These are phyloP conservation scores for Iris macrosiphon DNA, from an alignment of 106 monocot species.

Conservation along the genomic window DNA sequence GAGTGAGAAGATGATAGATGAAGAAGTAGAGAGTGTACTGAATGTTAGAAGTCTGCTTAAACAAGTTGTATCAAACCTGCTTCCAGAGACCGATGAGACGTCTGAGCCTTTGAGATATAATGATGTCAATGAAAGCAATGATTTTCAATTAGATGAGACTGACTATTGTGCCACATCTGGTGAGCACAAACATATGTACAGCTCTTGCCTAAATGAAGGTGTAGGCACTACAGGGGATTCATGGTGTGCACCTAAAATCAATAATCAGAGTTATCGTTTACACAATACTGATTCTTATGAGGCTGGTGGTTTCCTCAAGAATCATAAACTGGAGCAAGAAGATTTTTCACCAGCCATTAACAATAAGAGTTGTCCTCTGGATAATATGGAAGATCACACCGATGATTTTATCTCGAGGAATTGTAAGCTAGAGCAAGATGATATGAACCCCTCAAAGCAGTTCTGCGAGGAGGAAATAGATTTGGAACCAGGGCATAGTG, in stretches of 20 bases:
- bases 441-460: too few species aligned
- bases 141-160: slow-evolving; percentile 40
- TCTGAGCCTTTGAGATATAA: slow-evolving; percentile 10
- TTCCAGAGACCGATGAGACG: slow-evolving; percentile 16
- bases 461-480: too few species aligned
- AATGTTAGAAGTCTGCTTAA: slow-evolving; percentile 55
- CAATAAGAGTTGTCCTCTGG: not conserved
- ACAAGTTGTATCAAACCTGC: slow-evolving; percentile 21
- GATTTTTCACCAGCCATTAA: too few species aligned
- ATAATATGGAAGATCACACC: not conserved
- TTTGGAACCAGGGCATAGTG: not conserved
- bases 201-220: slow-evolving; percentile 19
- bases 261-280: not conserved
- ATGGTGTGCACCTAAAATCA: not conserved
- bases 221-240: slow-evolving; percentile 37
- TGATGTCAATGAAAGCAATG: slow-evolving; percentile 22
- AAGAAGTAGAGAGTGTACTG: slow-evolving; percentile 57
- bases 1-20: slow-evolving; percentile 21
- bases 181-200: slow-evolving; percentile 1
- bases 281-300: not conserved
- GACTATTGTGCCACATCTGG: slow-evolving; percentile 22
- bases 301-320: not conserved
- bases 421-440: too few species aligned
- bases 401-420: slow-evolving; percentile 3
- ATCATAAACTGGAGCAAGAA: slow-evolving; percentile 5